Percentiles rank a stretch among this genome's conserved stretches.
Conservation (phyloP, 306 rosid species). For the Citrullus amarus region DNA sequence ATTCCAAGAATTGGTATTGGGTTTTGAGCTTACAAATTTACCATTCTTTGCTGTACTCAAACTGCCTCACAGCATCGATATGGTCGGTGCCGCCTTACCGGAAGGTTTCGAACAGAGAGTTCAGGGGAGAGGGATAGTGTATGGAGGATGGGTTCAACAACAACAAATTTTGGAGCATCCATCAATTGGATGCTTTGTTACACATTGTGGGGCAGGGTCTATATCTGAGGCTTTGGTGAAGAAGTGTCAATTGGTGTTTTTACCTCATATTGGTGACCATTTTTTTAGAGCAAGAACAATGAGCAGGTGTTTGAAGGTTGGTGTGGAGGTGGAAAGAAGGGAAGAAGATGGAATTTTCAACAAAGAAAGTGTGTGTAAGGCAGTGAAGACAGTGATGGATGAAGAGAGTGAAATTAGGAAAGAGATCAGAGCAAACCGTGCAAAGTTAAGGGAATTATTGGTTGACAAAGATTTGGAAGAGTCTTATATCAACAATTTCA, state of each 20-base stretch:
- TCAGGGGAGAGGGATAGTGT: constrained; percentile 41
- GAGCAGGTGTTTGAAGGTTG: constrained; percentile 35
- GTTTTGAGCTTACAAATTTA: constrained; percentile 47
- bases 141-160: constrained; percentile 60
- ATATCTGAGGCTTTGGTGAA: constrained; percentile 39
- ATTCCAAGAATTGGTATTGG: constrained; percentile 39
- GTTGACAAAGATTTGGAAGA: constrained; percentile 27
- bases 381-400: constrained; percentile 28
- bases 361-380: constrained; percentile 35
- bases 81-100: no score
- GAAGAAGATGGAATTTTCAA: constrained; percentile 48
- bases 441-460: constrained; percentile 36
- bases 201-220: constrained; percentile 72
- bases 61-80: no score
- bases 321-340: constrained; percentile 46
- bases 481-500: constrained; percentile 31
- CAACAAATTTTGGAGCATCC: constrained; percentile 45
- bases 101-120: constrained; percentile 16
- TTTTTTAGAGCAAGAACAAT: constrained; percentile 39
- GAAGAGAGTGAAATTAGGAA: constrained; percentile 25
- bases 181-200: constrained; percentile 67
- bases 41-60: constrained; percentile 25
- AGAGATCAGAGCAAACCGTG: constrained; percentile 30
- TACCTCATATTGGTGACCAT: constrained; percentile 48
- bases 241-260: constrained; percentile 40